phyloP scores from a whole-genome alignment of 139 green algal species.

The Haematococcus lacustris region DNA sequence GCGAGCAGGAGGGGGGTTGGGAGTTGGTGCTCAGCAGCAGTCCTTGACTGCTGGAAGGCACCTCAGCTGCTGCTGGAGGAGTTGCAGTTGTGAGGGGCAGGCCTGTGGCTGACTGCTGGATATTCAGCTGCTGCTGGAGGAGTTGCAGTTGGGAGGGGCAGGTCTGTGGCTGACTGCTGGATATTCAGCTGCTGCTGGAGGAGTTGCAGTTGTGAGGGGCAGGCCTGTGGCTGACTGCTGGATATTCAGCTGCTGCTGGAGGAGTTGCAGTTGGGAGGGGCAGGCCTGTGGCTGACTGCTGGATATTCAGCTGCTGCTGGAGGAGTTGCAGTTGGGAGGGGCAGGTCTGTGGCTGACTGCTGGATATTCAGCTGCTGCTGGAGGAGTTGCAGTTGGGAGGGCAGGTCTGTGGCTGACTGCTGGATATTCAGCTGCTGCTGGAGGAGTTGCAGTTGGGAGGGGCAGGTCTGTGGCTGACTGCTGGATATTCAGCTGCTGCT shows the following conservation, averaged over 20 bases:
- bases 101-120: background rate
- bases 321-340: background rate
- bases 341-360: background rate
- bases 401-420: background rate
- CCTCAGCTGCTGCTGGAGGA: background rate
- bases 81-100: background rate
- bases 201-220: background rate
- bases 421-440: background rate
- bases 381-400: background rate
- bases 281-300: background rate
- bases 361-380: background rate
- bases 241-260: background rate
- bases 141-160: background rate
- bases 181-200: background rate
- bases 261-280: background rate
- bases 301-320: background rate
- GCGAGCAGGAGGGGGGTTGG: background rate
- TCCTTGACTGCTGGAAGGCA: background rate
- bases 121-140: background rate
- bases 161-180: background rate
- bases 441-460: background rate
- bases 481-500: background rate
- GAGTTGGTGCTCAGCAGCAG: background rate
- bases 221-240: background rate
- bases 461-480: background rate